Conservation (phyloP, 306 rosid genomes). For the Heteromeles arbutifolia region DNA sequence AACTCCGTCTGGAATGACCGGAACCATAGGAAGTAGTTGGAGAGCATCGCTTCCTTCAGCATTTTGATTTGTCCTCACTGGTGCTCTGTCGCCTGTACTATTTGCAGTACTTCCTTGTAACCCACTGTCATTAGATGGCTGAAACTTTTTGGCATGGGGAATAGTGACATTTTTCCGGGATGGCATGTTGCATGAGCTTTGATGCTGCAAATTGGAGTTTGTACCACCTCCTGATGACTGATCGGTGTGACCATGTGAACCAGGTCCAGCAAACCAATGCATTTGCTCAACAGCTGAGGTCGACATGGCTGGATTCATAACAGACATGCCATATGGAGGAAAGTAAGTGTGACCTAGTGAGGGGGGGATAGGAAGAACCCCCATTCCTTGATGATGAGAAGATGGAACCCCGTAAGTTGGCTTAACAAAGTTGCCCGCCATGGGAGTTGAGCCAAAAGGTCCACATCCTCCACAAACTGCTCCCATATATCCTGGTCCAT, state of each 20-base stretch:
- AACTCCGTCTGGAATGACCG: conserved; percentile 34
- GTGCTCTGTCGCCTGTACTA: conserved; percentile 47
- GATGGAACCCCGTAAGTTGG: conserved; percentile 55
- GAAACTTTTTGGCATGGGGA: conserved; percentile 27
- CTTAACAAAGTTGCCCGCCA: conserved; percentile 43
- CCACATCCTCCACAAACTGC: conserved; percentile 64
- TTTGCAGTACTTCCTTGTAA: conserved; percentile 61
- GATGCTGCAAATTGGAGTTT: conserved; percentile 31
- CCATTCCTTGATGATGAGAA: conserved; percentile 48
- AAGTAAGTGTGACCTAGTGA: conserved; percentile 49
- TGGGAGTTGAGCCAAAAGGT: conserved; percentile 47
- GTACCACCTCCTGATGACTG: conserved; percentile 31
- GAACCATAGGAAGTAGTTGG: conserved; percentile 41
- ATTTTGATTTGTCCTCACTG: conserved; percentile 13
- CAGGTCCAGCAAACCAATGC: conserved; percentile 35
- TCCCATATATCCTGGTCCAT: conserved; percentile 61
- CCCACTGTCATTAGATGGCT: conserved; percentile 43
- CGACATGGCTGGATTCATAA: conserved; percentile 42
- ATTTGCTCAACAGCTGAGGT: conserved; percentile 53
- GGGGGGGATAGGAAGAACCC: conserved; percentile 37
- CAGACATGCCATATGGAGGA: conserved; percentile 66
- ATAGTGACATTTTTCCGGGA: conserved; percentile 28
- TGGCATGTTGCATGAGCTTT: conserved; percentile 38
- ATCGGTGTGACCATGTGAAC: conserved; percentile 16
- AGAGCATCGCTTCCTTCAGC: conserved; percentile 49